phyloP scores from a whole-genome alignment of 495 filamentous ascomycete species.

The Xylaria nigripes region DNA sequence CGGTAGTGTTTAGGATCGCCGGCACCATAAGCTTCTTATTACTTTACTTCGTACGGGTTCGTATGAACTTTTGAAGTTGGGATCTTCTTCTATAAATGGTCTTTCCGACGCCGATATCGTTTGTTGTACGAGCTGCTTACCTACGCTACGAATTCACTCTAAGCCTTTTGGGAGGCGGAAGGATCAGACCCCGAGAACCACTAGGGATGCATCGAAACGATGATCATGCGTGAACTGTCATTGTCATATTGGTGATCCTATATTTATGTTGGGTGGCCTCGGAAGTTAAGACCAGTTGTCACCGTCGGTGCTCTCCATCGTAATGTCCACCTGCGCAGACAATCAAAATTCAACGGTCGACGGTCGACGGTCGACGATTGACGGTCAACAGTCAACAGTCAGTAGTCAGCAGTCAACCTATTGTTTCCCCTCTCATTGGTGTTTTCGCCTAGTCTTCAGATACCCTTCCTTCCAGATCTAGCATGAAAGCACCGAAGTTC shows the following conservation, averaged over 20 bases:
- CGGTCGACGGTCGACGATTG: slow-evolving; percentile 13
- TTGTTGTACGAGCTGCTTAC: too few relatives aligned
- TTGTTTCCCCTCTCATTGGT: not conserved
- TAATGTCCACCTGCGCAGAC: not conserved
- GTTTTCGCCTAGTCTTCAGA: not conserved
- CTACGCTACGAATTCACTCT: too few relatives aligned
- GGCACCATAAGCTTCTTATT: too few relatives aligned
- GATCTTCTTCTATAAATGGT: too few relatives aligned
- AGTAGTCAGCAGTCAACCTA: not conserved
- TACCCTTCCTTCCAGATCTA: not conserved
- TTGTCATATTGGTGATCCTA: not conserved
- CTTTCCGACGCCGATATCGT: too few relatives aligned
- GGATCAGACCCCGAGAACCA: too few relatives aligned
- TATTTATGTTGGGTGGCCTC: not conserved
- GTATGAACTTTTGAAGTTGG: too few relatives aligned
- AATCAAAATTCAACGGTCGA: slow-evolving; percentile 9
- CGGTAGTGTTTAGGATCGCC: too few relatives aligned
- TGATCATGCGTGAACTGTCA: not conserved
- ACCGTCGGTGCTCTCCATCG: not conserved
- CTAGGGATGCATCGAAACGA: not conserved
- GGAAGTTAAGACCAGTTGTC: not conserved
- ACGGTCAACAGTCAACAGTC: not conserved
- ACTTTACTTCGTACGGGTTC: too few relatives aligned
- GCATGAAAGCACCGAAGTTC: slow-evolving; percentile 1
- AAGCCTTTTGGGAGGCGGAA: too few relatives aligned